A percentile compares a stretch with the other conserved stretches of the same genome.
Conservation (phyloP, 805 yeast species). For the Wickerhamiella parazyma region DNA sequence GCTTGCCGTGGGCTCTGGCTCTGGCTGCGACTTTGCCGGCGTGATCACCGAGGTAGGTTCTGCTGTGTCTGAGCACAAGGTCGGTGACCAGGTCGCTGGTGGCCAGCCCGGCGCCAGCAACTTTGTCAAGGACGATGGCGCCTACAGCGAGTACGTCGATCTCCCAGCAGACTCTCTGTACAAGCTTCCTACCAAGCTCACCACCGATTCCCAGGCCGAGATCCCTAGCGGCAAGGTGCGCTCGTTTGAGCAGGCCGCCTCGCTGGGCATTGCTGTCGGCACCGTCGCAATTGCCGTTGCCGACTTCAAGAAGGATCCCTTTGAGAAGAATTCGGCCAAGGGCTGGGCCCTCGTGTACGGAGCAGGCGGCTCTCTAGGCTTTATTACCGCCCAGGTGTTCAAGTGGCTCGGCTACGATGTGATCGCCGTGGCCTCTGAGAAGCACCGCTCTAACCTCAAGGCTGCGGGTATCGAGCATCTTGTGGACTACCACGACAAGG, state of each 20-base stretch:
- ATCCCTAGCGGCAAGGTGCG: slow-evolving; percentile 30
- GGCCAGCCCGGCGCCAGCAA: slow-evolving; percentile 41
- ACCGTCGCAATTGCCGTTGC: slow-evolving; percentile 35
- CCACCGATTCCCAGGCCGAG: slow-evolving; percentile 18
- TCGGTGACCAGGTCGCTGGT: slow-evolving; percentile 47
- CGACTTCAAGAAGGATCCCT: slow-evolving; percentile 20
- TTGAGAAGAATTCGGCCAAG: slow-evolving; percentile 22
- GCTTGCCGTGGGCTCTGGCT: slow-evolving; percentile 35
- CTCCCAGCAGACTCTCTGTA: slow-evolving; percentile 28
- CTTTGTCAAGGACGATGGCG: slow-evolving; percentile 35
- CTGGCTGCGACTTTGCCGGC: slow-evolving; percentile 53
- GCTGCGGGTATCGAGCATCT: slow-evolving; percentile 38
- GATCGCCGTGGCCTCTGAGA: slow-evolving; percentile 38
- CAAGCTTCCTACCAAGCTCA: slow-evolving; percentile 17
- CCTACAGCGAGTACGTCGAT: slow-evolving; percentile 42
- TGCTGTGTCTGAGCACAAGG: slow-evolving; percentile 27
- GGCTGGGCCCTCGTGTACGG: slow-evolving; percentile 22
- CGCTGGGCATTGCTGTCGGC: slow-evolving; percentile 39
- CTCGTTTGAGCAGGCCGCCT: slow-evolving; percentile 52
- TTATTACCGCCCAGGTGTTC: slow-evolving; percentile 45
- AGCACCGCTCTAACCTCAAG: slow-evolving; percentile 31
- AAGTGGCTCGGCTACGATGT: slow-evolving; percentile 35
- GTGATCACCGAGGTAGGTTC: slow-evolving; percentile 39
- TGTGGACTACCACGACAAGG: slow-evolving; percentile 34
- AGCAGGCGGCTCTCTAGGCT: slow-evolving; percentile 53